phyloP scores from a whole-genome alignment of 441 rosid species.

The Kokia cookei region DNA sequence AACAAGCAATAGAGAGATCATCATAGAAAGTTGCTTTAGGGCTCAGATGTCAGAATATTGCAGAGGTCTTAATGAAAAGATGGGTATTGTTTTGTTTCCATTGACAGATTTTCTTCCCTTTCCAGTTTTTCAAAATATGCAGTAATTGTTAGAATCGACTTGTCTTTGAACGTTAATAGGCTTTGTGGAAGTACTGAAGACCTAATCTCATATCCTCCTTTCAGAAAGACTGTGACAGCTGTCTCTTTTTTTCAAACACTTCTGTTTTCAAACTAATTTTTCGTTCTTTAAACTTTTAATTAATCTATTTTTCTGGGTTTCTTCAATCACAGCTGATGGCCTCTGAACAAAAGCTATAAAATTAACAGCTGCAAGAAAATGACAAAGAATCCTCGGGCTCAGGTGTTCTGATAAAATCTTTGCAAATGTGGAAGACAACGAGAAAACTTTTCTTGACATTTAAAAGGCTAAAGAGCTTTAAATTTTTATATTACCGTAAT shows the following conservation, averaged over 20 bases:
- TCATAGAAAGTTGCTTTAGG: background rate
- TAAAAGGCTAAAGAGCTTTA: too few species aligned
- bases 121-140: background rate
- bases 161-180: conserved; percentile 20
- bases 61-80: conserved; percentile 11
- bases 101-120: background rate
- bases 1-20: background rate
- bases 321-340: background rate
- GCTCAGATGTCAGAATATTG: conserved; percentile 18
- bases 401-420: conserved; percentile 6
- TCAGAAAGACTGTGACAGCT: conserved; percentile 21
- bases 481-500: too few species aligned
- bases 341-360: conserved; percentile 8
- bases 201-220: conserved; percentile 5
- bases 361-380: background rate
- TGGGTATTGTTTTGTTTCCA: background rate
- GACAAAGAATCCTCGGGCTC: conserved; percentile 24
- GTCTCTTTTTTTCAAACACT: background rate
- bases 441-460: background rate
- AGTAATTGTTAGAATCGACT: conserved; percentile 7
- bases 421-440: conserved; percentile 3
- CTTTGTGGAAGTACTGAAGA: background rate
- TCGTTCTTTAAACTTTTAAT: background rate
- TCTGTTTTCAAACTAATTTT: background rate
- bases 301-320: background rate